Evolutionary conservation across 495 filamentous ascomycete genomes (phyloP).

Genomic region (Neurospora sp.): DNA sequence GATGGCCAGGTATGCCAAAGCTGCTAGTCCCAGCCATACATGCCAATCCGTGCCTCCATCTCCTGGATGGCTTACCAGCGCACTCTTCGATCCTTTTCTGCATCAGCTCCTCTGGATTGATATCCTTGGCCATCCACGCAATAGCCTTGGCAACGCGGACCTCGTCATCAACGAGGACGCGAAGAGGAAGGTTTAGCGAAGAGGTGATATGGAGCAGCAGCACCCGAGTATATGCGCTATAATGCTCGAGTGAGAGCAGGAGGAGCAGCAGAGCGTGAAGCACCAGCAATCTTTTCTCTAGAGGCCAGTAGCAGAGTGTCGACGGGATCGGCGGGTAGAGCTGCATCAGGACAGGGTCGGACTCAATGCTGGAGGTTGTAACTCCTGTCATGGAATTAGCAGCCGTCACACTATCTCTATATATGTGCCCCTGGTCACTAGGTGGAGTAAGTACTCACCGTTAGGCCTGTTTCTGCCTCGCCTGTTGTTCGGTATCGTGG

Average conservation of each 20-base stretch:
- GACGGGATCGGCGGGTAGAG: constrained; percentile 37
- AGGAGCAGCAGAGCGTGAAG: constrained; percentile 58
- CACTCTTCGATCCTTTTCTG: constrained; percentile 56
- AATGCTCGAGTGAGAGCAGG: constrained; percentile 71
- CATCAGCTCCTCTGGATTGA: constrained; percentile 56
- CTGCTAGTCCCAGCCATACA: constrained; percentile 55
- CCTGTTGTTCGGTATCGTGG: constrained; percentile 1
- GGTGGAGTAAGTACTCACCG: constrained; percentile 2
- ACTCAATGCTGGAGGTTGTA: constrained; percentile 20
- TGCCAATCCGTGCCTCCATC: constrained; percentile 62
- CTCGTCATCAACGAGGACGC: constrained; percentile 61
- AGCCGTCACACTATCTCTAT: not conserved
- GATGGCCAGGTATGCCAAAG: constrained; percentile 63
- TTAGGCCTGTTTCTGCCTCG: constrained; percentile 4
- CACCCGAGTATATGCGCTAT: constrained; percentile 64
- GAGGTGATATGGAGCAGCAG: constrained; percentile 60
- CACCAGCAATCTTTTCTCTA: constrained; percentile 37
- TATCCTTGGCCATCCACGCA: constrained; percentile 59
- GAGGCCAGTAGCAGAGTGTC: constrained; percentile 26
- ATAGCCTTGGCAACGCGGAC: constrained; percentile 62
- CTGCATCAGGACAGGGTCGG: constrained; percentile 26
- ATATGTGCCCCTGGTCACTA: not conserved
- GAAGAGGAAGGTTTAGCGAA: constrained; percentile 54
- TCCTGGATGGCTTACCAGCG: constrained; percentile 43
- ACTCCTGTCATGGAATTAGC: constrained; percentile 17